phyloP scores from a whole-genome alignment of 169 alveolate species.

The Toxoplasma gondii region DNA sequence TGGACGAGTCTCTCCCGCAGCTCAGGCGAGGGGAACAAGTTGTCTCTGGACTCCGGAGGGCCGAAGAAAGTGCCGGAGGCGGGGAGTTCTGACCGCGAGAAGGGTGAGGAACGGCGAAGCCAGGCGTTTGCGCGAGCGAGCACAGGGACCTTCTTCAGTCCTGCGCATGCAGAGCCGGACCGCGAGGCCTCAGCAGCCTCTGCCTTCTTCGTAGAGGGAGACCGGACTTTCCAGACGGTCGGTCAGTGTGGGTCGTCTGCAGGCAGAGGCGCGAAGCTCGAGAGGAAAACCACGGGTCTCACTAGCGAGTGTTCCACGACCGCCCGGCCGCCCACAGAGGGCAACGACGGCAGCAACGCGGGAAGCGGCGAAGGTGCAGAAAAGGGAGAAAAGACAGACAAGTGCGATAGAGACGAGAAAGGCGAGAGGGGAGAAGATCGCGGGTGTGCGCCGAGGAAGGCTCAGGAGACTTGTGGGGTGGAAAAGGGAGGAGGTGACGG shows the following conservation, averaged over 20 bases:
- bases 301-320: slow-evolving; percentile 54
- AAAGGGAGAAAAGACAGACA: neutral
- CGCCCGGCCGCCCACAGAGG: slow-evolving; percentile 53
- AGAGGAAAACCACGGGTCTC: slow-evolving; percentile 49
- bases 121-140: too few species aligned
- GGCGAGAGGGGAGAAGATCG: neutral
- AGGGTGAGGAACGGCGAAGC: too few species aligned
- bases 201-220: too few species aligned
- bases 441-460: neutral
- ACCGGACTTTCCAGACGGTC: too few species aligned
- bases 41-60: neutral
- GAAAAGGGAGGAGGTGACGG: neutral
- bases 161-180: too few species aligned
- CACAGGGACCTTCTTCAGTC: too few species aligned
- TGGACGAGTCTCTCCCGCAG: slow-evolving; percentile 32
- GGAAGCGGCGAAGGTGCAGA: neutral
- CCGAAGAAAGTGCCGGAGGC: slow-evolving; percentile 46
- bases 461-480: neutral
- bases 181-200: too few species aligned
- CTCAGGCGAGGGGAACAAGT: neutral
- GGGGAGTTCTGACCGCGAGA: too few species aligned
- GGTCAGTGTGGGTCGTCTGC: slow-evolving; percentile 17
- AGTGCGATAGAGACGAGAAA: neutral
- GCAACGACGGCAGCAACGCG: neutral
- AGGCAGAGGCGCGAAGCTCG: slow-evolving; percentile 20